Conservation (phyloP, 2,329 filamentous ascomycete species). For the Fusarium aywerte region DNA sequence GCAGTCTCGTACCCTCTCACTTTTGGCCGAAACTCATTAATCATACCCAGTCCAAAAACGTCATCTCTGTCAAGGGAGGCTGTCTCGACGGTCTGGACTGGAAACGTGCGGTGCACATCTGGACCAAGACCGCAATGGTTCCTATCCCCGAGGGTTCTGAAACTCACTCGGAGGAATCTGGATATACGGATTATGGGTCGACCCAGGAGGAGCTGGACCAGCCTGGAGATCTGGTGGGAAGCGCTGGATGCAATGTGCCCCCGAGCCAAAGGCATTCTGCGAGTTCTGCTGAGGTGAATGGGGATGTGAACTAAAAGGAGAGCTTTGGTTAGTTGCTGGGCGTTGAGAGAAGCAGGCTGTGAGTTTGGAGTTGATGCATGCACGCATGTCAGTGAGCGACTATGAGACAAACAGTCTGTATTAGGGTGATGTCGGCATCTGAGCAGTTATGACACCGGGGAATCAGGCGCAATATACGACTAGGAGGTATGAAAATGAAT, state of each 20-base stretch:
- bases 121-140: constrained; percentile 74
- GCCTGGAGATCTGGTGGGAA: constrained; percentile 54
- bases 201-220: constrained; percentile 61
- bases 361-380: constrained; percentile 16
- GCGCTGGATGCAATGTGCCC: constrained; percentile 44
- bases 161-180: constrained; percentile 64
- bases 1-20: not conserved
- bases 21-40: constrained; percentile 14
- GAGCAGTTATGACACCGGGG: constrained; percentile 10
- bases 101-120: constrained; percentile 71
- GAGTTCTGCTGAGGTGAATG: constrained; percentile 21
- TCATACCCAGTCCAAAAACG: constrained; percentile 60
- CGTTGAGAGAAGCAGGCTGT: constrained; percentile 11
- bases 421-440: not conserved
- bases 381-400: constrained; percentile 5
- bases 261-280: not conserved
- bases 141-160: constrained; percentile 74
- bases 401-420: not conserved
- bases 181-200: constrained; percentile 55
- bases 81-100: constrained; percentile 73
- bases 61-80: constrained; percentile 74
- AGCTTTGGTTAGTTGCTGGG: not conserved
- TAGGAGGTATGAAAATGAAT: not conserved
- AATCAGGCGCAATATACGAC: constrained; percentile 26
- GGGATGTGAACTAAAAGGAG: not conserved